These are phyloP conservation scores for Mucor sp. DNA, from an alignment of 371 early-diverging fungal species.

Conservation along the genomic window DNA sequence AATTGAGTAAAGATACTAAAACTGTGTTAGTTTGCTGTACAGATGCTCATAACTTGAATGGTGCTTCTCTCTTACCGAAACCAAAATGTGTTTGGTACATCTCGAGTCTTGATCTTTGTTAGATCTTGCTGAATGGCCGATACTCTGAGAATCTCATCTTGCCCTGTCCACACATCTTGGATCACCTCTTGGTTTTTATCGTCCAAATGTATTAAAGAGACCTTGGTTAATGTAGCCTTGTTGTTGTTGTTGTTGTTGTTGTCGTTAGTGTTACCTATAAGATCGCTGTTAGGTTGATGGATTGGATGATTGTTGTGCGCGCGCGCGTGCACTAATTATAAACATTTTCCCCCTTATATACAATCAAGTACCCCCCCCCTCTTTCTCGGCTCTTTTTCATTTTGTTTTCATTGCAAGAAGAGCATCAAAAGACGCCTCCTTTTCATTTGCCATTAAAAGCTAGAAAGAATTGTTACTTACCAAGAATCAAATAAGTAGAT, in stretches of 20 bases:
- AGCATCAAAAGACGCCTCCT: not conserved
- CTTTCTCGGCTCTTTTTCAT: not conserved
- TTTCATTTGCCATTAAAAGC: not conserved
- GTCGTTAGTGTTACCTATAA: conserved; percentile 10
- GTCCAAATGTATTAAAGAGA: conserved; percentile 7
- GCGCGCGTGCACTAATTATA: not conserved
- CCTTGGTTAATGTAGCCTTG: not conserved
- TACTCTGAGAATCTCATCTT: conserved; percentile 12
- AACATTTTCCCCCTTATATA: not conserved
- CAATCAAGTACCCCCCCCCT: not conserved
- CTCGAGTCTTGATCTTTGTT: not conserved
- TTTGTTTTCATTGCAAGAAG: not conserved
- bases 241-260: not conserved
- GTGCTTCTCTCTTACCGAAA: conserved; percentile 9
- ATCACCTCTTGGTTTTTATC: conserved; percentile 3
- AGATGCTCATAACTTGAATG: not conserved
- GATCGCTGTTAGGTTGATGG: not conserved
- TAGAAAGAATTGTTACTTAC: conserved; percentile 7
- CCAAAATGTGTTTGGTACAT: conserved; percentile 10
- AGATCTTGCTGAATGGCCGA: conserved; percentile 23
- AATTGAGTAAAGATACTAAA: conserved; percentile 12
- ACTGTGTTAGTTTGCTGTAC: not conserved
- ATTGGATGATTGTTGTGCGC: not conserved
- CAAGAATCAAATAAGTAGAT: conserved; percentile 19
- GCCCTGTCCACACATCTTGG: conserved; percentile 17